phyloP scores from a whole-genome alignment of 495 filamentous ascomycete genomes.

The Talaromyces ruber region DNA sequence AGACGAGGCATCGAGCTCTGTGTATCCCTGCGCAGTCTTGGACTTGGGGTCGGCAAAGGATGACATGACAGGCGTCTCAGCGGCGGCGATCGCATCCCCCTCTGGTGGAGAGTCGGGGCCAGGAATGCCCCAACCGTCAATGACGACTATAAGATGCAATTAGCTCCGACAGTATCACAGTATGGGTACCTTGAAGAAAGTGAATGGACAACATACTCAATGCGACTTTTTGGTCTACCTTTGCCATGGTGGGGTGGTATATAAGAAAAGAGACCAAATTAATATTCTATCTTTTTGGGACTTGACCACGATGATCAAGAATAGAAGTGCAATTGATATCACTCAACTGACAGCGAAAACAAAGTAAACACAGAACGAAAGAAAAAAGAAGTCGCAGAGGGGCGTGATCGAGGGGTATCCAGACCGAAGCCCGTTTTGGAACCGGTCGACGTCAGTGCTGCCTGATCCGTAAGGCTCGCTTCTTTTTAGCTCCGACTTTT shows the following conservation, averaged over 20 bases:
- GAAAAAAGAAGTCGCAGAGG: slow-evolving; percentile 11
- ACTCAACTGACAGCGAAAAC: slow-evolving; percentile 7
- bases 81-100: slow-evolving; percentile 90
- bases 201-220: slow-evolving; percentile 58
- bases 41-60: slow-evolving; percentile 53
- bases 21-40: slow-evolving; percentile 66
- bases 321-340: slow-evolving; percentile 12
- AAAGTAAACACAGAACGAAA: slow-evolving; percentile 13
- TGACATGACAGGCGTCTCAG: slow-evolving; percentile 88
- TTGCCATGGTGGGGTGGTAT: slow-evolving; percentile 2
- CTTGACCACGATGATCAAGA: not conserved
- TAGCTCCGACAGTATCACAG: slow-evolving; percentile 9
- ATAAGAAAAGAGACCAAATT: not conserved
- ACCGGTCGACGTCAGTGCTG: slow-evolving; percentile 4
- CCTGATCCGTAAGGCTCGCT: not conserved
- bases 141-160: slow-evolving; percentile 61
- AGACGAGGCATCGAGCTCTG: slow-evolving; percentile 89
- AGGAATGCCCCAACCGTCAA: slow-evolving; percentile 96
- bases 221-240: slow-evolving; percentile 85
- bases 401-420: slow-evolving; percentile 5
- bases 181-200: slow-evolving; percentile 1
- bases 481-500: not conserved
- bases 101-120: slow-evolving; percentile 64
- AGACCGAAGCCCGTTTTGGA: slow-evolving; percentile 8
- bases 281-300: not conserved